Percentiles rank a stretch among this genome's conserved stretches.
These are phyloP conservation scores for Lentinula aciculospora DNA, from an alignment of 768 basidiomycete genomes.

Conservation along the genomic window DNA sequence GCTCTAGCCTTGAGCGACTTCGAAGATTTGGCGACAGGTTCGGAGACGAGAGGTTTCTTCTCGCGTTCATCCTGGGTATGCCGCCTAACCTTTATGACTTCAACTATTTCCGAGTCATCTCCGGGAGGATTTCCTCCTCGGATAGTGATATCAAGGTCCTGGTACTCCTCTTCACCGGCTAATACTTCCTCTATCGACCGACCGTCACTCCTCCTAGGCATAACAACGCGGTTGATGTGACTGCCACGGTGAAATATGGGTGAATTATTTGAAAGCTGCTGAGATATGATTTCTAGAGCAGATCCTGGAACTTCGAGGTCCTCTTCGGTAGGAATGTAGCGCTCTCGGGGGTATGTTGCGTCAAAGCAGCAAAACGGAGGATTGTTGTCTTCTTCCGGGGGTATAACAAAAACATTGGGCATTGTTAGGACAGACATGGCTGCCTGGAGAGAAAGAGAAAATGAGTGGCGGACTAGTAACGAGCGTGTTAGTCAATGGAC, in stretches of 20 bases:
- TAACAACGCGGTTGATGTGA: slow-evolving; percentile 14
- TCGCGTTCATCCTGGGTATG: slow-evolving; percentile 11
- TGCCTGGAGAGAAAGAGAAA: background rate
- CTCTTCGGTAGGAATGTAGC: slow-evolving; percentile 9
- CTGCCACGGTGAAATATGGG: slow-evolving; percentile 17
- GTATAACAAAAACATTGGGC: slow-evolving; percentile 50
- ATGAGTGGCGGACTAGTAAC: slow-evolving; percentile 7
- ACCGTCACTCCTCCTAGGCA: slow-evolving; percentile 16
- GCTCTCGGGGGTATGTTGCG: slow-evolving; percentile 27
- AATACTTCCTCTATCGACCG: slow-evolving; percentile 26
- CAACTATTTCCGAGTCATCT: slow-evolving; percentile 52
- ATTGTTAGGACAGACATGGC: background rate
- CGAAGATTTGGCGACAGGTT: slow-evolving; percentile 25
- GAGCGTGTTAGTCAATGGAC: background rate
- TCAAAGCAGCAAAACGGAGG: slow-evolving; percentile 56
- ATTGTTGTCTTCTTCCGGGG: slow-evolving; percentile 54
- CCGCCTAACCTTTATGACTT: slow-evolving; percentile 55
- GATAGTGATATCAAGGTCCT: slow-evolving; percentile 14
- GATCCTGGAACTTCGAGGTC: slow-evolving; percentile 19
- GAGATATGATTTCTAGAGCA: slow-evolving; percentile 25
- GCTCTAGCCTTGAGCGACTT: slow-evolving; percentile 42
- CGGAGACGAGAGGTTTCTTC: slow-evolving; percentile 1
- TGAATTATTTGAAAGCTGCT: slow-evolving; percentile 12
- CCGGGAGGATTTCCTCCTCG: slow-evolving; percentile 18
- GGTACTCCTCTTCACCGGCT: slow-evolving; percentile 18